Conservation (phyloP, 768 basidiomycete genomes). For the Termitomyces bulborhizus region DNA sequence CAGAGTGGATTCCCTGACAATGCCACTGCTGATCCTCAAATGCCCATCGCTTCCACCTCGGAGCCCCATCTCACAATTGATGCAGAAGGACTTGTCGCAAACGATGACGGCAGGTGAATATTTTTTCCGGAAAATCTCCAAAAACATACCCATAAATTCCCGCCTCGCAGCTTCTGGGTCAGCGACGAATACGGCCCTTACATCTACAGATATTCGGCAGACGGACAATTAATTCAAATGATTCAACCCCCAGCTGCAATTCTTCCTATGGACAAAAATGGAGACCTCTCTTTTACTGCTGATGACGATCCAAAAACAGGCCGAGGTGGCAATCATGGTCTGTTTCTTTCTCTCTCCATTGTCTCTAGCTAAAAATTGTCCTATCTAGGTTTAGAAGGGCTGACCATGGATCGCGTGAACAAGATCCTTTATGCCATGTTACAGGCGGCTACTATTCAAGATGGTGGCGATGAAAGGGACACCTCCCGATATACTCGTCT, state of each 20-base stretch:
- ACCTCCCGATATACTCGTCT: slow-evolving; percentile 51
- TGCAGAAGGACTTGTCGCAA: slow-evolving; percentile 52
- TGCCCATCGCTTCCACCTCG: slow-evolving; percentile 37
- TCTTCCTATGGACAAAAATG: slow-evolving; percentile 37
- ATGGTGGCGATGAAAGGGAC: slow-evolving; percentile 43
- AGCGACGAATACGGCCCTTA: slow-evolving; percentile 70
- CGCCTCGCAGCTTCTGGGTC: slow-evolving; percentile 45
- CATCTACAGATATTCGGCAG: slow-evolving; percentile 46
- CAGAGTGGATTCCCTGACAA: slow-evolving; percentile 22
- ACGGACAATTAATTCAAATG: slow-evolving; percentile 44
- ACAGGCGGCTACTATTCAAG: slow-evolving; percentile 59
- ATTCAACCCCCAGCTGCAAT: slow-evolving; percentile 56
- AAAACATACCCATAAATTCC: background rate
- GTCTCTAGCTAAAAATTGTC: background rate
- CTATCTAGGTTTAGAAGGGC: slow-evolving; percentile 52
- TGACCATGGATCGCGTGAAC: slow-evolving; percentile 44
- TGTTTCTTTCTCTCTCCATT: background rate
- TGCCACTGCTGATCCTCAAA: slow-evolving; percentile 31
- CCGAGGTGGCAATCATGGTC: slow-evolving; percentile 50
- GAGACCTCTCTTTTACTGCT: slow-evolving; percentile 48
- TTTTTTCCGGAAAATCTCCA: background rate
- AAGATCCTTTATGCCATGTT: slow-evolving; percentile 53
- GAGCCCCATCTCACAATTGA: slow-evolving; percentile 49
- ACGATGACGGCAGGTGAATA: slow-evolving; percentile 52
- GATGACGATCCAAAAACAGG: slow-evolving; percentile 43